Percentiles rank a stretch among this genome's conserved stretches.
Evolutionary conservation across 2,329 filamentous ascomycete species (phyloP).

Genomic region (Myrmaecium sp.): DNA sequence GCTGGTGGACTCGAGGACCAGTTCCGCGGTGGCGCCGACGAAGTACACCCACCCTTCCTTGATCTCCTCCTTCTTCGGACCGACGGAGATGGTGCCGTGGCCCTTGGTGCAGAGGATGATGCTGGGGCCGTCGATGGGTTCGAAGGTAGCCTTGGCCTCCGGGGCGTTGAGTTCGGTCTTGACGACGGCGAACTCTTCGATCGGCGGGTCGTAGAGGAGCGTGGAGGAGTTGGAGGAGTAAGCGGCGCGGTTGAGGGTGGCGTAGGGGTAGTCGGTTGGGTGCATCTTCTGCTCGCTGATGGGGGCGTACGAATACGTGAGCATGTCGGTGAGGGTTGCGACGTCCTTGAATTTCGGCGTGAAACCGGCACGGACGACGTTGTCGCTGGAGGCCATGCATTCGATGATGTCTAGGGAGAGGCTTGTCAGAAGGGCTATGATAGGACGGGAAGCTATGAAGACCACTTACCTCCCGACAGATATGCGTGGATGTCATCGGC

Average conservation of each 20-base stretch:
- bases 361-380: conserved; percentile 60
- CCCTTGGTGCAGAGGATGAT: conserved; percentile 84
- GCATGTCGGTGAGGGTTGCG: conserved; percentile 55
- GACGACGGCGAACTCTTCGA: conserved; percentile 58
- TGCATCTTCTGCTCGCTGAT: conserved; percentile 90
- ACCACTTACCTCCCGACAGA: conserved; percentile 45
- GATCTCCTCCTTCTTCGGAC: conserved; percentile 57
- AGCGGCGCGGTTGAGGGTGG: conserved; percentile 60
- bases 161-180: conserved; percentile 31
- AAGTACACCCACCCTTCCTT: conserved; percentile 35
- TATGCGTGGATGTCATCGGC: conserved; percentile 62
- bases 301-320: conserved; percentile 90
- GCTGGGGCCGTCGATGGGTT: conserved; percentile 72
- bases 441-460: too few relatives aligned
- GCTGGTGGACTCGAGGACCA: conserved; percentile 43
- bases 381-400: conserved; percentile 62
- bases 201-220: conserved; percentile 45
- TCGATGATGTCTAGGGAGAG: conserved; percentile 74
- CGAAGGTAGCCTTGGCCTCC: conserved; percentile 74
- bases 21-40: conserved; percentile 74
- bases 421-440: too few relatives aligned
- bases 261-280: conserved; percentile 47
- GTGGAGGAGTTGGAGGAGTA: conserved; percentile 61
- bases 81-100: conserved; percentile 68
- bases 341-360: conserved; percentile 48